These are phyloP conservation scores for Collybia sordida DNA, from an alignment of 768 basidiomycete genomes.

Conservation along the genomic window DNA sequence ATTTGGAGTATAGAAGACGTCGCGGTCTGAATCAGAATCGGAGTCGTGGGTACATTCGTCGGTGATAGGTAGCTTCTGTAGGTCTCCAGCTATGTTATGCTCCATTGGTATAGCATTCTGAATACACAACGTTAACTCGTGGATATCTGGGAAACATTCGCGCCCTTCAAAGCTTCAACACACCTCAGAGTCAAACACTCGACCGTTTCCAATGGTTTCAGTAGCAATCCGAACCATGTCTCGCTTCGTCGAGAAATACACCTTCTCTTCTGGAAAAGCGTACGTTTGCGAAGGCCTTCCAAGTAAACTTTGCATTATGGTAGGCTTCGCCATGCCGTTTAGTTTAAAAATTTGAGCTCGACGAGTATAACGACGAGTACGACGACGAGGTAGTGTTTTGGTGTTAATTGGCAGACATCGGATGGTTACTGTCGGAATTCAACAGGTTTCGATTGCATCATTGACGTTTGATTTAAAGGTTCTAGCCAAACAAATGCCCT, in stretches of 20 bases:
- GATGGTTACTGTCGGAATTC: too few relatives aligned
- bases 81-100: conserved; percentile 8
- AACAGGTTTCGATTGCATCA: too few relatives aligned
- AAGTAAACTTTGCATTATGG: conserved; percentile 59
- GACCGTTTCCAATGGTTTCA: conserved; percentile 18
- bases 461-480: too few relatives aligned
- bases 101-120: conserved; percentile 14
- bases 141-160: background rate
- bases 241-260: conserved; percentile 51
- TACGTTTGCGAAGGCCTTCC: conserved; percentile 68
- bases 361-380: too few relatives aligned
- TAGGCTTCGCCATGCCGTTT: conserved; percentile 49
- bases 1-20: conserved; percentile 64
- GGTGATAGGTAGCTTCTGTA: background rate
- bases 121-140: conserved; percentile 3
- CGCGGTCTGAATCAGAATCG: conserved; percentile 35
- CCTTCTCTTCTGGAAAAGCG: conserved; percentile 39
- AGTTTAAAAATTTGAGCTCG: background rate
- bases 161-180: background rate
- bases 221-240: conserved; percentile 53
- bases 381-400: background rate
- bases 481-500: too few relatives aligned
- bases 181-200: background rate
- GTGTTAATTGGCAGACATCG: too few relatives aligned
- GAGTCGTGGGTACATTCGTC: conserved; percentile 17